Percentiles rank a stretch among this genome's conserved stretches.
Conservation (phyloP, 352 stramenopile species). For the Globisporangium emineosum region DNA sequence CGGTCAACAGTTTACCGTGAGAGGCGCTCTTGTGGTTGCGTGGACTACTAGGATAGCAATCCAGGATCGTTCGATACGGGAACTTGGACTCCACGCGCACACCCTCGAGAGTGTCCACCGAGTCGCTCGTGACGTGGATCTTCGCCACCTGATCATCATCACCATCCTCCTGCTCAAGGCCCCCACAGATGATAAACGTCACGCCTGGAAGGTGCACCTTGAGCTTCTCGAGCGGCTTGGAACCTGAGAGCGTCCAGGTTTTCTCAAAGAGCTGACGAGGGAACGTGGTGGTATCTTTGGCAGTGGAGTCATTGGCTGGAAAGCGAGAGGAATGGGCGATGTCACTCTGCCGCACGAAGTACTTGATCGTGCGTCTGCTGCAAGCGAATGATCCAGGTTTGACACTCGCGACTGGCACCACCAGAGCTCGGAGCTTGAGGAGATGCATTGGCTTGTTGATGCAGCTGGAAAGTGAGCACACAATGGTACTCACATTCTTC, state of each 20-base stretch:
- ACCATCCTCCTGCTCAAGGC: neutral
- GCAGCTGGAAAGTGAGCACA: too few species aligned
- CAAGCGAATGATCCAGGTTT: neutral
- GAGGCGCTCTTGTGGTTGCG: neutral
- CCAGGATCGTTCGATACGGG: neutral
- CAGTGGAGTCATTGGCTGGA: neutral
- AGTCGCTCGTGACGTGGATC: constrained; percentile 1
- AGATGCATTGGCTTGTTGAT: too few species aligned
- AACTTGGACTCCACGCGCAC: neutral
- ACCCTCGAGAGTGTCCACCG: neutral
- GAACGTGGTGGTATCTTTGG: neutral
- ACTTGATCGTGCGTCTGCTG: neutral
- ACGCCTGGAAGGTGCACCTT: neutral
- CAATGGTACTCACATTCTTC: too few species aligned
- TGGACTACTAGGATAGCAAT: neutral
- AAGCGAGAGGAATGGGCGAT: neutral
- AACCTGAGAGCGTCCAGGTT: constrained; percentile 1
- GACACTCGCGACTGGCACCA: neutral
- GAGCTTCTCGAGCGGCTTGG: constrained; percentile 3
- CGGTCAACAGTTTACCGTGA: neutral
- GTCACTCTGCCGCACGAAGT: neutral
- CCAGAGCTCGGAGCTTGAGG: neutral
- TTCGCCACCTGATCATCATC: neutral
- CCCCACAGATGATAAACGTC: neutral
- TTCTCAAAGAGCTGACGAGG: neutral